Percentiles rank a stretch among this genome's conserved stretches.
These are phyloP conservation scores for Talaromyces sp. DNA, from an alignment of 2,329 filamentous ascomycete species.

Conservation along the genomic window DNA sequence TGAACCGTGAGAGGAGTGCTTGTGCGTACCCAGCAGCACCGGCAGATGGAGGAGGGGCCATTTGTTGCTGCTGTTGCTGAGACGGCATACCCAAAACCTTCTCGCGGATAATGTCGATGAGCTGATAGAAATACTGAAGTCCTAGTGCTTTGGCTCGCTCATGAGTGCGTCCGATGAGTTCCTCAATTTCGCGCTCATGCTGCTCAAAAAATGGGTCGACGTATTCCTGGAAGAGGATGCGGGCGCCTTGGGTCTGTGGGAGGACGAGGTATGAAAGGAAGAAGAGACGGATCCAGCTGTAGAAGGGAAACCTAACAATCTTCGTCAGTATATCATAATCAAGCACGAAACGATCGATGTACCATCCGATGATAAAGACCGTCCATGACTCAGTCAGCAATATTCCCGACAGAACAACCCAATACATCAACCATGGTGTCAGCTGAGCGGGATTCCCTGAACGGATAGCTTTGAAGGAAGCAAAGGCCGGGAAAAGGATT, in stretches of 20 bases:
- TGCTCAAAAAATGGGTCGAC: conserved; percentile 83
- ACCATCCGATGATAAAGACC: conserved; percentile 81
- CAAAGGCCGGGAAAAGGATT: conserved; percentile 91
- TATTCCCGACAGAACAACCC: conserved; percentile 82
- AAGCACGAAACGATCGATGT: conserved; percentile 22
- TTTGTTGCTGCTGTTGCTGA: conserved; percentile 48
- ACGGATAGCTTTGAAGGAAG: conserved; percentile 96
- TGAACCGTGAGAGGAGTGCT: conserved; percentile 79
- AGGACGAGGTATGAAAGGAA: conserved; percentile 92
- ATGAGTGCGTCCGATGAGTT: conserved; percentile 79
- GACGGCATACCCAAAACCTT: conserved; percentile 76
- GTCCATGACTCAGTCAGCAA: conserved; percentile 83
- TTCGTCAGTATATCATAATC: not conserved
- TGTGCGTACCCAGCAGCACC: conserved; percentile 64
- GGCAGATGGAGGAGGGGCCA: conserved; percentile 37
- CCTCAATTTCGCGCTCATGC: conserved; percentile 85
- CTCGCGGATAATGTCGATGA: conserved; percentile 69
- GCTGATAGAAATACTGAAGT: conserved; percentile 68
- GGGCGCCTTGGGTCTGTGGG: conserved; percentile 94
- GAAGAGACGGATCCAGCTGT: conserved; percentile 81
- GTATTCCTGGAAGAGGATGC: conserved; percentile 76
- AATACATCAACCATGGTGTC: conserved; percentile 99
- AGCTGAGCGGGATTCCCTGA: conserved; percentile 84
- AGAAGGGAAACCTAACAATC: conserved; percentile 73
- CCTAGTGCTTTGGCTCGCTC: conserved; percentile 74